Conservation (phyloP, 2,329 filamentous ascomycete genomes). For the Sclerotinia borealis region DNA sequence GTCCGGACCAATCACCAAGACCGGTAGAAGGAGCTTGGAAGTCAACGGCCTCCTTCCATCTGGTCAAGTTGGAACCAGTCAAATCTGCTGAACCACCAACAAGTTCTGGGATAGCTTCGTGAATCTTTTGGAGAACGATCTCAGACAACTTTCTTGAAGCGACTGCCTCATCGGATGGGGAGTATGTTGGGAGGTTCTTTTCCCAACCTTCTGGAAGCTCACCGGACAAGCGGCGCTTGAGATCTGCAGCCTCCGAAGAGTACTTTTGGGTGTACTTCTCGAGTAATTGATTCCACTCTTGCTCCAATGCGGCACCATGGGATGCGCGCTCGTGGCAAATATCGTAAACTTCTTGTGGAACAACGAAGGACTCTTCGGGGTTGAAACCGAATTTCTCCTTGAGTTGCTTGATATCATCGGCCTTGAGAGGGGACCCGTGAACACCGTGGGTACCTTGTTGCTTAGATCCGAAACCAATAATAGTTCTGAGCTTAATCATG, state of each 20-base stretch:
- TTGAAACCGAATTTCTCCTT: slow-evolving; percentile 97
- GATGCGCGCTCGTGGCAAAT: slow-evolving; percentile 77
- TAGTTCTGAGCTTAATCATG: slow-evolving; percentile 94
- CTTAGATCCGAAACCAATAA: slow-evolving; percentile 92
- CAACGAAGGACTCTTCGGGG: slow-evolving; percentile 85
- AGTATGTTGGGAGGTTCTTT: slow-evolving; percentile 87
- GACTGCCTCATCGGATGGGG: slow-evolving; percentile 72
- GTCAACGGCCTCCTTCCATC: slow-evolving; percentile 94
- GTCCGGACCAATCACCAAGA: slow-evolving; percentile 83
- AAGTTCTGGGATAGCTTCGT: slow-evolving; percentile 78
- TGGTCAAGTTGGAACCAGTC: slow-evolving; percentile 97
- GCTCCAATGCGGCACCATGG: slow-evolving; percentile 80
- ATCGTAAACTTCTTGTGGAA: slow-evolving; percentile 93
- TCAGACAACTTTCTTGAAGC: slow-evolving; percentile 97
- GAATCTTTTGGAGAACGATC: slow-evolving; percentile 82
- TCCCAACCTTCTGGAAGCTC: slow-evolving; percentile 95
- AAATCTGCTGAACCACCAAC: slow-evolving; percentile 94
- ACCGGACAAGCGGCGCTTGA: slow-evolving; percentile 71
- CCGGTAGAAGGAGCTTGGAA: slow-evolving; percentile 87
- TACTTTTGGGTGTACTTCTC: slow-evolving; percentile 77
- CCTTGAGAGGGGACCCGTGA: slow-evolving; percentile 93
- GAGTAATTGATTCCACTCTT: slow-evolving; percentile 93
- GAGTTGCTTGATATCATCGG: slow-evolving; percentile 86
- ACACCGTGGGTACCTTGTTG: slow-evolving; percentile 92
- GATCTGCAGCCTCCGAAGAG: slow-evolving; percentile 73